Base-by-base conservation (phyloP, 805 yeast genomes). In the Cyberlindnera xishuangbannaensis region DNA sequence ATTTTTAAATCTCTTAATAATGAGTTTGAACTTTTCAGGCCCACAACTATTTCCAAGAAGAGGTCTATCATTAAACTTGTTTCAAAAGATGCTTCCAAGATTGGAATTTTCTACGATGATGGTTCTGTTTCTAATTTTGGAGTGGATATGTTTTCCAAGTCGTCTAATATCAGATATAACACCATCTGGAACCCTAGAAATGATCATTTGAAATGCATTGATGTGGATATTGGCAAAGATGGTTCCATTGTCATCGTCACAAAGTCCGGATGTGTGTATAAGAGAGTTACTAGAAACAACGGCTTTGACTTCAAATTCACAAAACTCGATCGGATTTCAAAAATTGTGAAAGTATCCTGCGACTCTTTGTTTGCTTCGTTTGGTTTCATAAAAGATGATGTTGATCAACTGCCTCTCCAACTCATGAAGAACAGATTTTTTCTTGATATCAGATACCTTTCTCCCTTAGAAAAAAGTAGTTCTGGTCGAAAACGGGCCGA, bases 201-300 rank as follows among this genome's bases (percentile, higher is more conserved):
- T 31, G 53, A 57, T 9, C 78, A 73, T 44, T 59, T 74, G 67
- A 64, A 61, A 35, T 85, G 75, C 30, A 62, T 60, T 4, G 95
- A 85, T 56, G 69, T 83, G 20, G 90, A 78, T 47, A 66, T 79
- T 27, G 71, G 82, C 2, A 62, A 58, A 13, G 83, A 79, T 47
- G 94, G 94, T 0, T 75, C 83, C 0, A 54, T 84, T 2, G 61
- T 87, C 1, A 52, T 88, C 1, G 72, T 82, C 41, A 80, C 92
- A 0, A 55, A 63, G 15, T 75, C 76, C 30, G 96, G 96, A 0
- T 69, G 79, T 15, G 83, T 73, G 0, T 85, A 71, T 44, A 61
- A 25, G 34, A 45, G 41, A 34, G 28, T 34, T 3, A 30, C 39
- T 9, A 41, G 47, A 21, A 31, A 34, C 17, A 33, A 28, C 5